Base-by-base conservation (phyloP, 257 asterid species). In the Echites panduratus region DNA sequence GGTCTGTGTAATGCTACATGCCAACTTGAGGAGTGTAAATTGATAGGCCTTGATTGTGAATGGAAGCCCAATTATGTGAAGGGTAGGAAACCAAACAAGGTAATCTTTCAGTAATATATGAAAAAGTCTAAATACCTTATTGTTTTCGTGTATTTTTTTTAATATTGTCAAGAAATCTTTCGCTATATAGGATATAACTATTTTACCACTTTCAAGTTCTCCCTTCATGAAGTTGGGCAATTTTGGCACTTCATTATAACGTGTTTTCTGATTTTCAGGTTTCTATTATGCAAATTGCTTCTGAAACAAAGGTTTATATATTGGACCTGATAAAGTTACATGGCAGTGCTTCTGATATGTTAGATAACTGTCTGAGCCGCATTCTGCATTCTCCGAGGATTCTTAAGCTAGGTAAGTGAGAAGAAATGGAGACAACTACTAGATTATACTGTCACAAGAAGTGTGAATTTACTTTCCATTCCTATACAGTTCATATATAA, bases 261-360 rank as follows among this genome's bases (percentile, higher is more conserved):
- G 48, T 50, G 29, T 49, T 57, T 64, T 14, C 54, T 78, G 54
- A 69, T 58, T 77, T 78, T 79, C 89, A 95, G 99, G 99, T 95
- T 57, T 95, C 98, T 56, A 95, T 95, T 79, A 87, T 95, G 90
- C 99, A 95, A 89, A 90, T 95, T 78, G 96, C 99, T 64, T 85
- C 97, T 32, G 94, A 87, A 75, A 82, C 84, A 82, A 89, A 80
- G 86, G 99, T 86, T 74, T 95, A 85, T 71, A 89, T 92, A 80
- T 77, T 92, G 32, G 99, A 95, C 84, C 95, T 95, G 67, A 90
- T 95, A 87, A 92, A 86, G 83, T 85, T 95, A 66, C 75, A 86
- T 78, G 80, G 74, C 35, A 92, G 89, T 65, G 85, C 73, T 73
- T 92, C 97, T 11, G 82, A 80, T 78, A 77, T 82, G 70, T 86